A percentile compares a stretch with the other conserved stretches of the same genome.
phyloP scores from a whole-genome alignment of 208 protist species.

The Strigomonas culicis region DNA sequence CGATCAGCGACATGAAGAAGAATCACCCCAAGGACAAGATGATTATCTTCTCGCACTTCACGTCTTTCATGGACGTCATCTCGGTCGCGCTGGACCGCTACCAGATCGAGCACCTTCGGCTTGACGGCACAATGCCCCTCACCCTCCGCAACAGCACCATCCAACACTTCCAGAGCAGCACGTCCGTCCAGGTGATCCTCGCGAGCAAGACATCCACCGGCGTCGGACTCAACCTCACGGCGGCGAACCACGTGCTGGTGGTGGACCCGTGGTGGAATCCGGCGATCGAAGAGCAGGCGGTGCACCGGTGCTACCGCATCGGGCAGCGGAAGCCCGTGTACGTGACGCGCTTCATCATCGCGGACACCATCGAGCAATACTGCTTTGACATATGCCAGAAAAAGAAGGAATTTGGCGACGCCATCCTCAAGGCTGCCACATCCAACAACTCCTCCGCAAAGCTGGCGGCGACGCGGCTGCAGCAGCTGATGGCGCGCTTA shows the following conservation, averaged over 20 bases:
- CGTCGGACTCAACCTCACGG: slow-evolving; percentile 97
- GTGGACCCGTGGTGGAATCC: slow-evolving; percentile 97
- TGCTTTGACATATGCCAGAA: slow-evolving; percentile 90
- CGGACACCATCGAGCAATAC: slow-evolving; percentile 93
- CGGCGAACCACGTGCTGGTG: slow-evolving; percentile 94
- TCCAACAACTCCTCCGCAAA: slow-evolving; percentile 56
- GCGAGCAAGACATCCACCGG: slow-evolving; percentile 96
- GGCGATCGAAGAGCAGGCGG: slow-evolving; percentile 93
- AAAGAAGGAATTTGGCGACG: slow-evolving; percentile 92
- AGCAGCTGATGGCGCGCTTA: slow-evolving; percentile 76
- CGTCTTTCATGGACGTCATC: slow-evolving; percentile 96
- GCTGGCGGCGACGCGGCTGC: slow-evolving; percentile 61
- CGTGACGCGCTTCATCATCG: slow-evolving; percentile 90
- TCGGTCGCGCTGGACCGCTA: slow-evolving; percentile 71
- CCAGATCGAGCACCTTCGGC: slow-evolving; percentile 65
- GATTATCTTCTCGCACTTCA: slow-evolving; percentile 98
- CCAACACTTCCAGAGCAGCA: slow-evolving; percentile 61
- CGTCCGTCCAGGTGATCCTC: slow-evolving; percentile 74
- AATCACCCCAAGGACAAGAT: slow-evolving; percentile 87
- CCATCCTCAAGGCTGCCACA: slow-evolving; percentile 76
- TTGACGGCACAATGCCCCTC: slow-evolving; percentile 92
- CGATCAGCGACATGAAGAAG: slow-evolving; percentile 63
- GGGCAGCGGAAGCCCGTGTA: slow-evolving; percentile 92
- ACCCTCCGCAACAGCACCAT: slow-evolving; percentile 73
- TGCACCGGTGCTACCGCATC: slow-evolving; percentile 95